Conservation (phyloP, 164 flowering plant genomes). For the Umbilicus rupestris region DNA sequence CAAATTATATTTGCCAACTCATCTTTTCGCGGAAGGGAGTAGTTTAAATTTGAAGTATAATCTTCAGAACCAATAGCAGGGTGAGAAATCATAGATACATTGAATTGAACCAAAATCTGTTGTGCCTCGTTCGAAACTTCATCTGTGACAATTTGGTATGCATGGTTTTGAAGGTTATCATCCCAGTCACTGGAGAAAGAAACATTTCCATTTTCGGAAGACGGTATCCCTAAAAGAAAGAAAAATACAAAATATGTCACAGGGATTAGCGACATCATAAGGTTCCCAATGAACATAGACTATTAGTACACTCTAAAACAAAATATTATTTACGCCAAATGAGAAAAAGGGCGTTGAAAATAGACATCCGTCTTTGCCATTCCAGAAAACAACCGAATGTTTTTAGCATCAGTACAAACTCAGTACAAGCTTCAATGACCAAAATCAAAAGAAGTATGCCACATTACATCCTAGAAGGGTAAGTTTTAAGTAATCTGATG, state of each 20-base stretch:
- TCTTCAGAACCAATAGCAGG: slow-evolving; percentile 12
- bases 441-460: no score
- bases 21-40: slow-evolving; percentile 20
- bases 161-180: slow-evolving; percentile 13
- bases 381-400: no score
- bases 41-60: slow-evolving; percentile 16
- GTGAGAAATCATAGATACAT: slow-evolving; percentile 17
- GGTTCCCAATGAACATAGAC: not conserved
- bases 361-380: no score
- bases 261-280: not conserved
- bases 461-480: no score
- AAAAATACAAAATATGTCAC: not conserved
- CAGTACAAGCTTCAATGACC: no score
- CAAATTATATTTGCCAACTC: slow-evolving; percentile 28
- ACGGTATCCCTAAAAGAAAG: slow-evolving; percentile 18
- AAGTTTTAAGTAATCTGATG: not conserved
- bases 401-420: no score
- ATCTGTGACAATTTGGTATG: slow-evolving; percentile 11
- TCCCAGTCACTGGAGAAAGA: slow-evolving; percentile 8
- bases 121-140: slow-evolving; percentile 3
- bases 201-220: slow-evolving; percentile 12
- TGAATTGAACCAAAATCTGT: slow-evolving; percentile 16
- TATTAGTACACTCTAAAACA: no score
- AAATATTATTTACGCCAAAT: no score
- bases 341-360: no score